phyloP scores from a whole-genome alignment of 306 rosid species.

The Casuarina equisetifolia region DNA sequence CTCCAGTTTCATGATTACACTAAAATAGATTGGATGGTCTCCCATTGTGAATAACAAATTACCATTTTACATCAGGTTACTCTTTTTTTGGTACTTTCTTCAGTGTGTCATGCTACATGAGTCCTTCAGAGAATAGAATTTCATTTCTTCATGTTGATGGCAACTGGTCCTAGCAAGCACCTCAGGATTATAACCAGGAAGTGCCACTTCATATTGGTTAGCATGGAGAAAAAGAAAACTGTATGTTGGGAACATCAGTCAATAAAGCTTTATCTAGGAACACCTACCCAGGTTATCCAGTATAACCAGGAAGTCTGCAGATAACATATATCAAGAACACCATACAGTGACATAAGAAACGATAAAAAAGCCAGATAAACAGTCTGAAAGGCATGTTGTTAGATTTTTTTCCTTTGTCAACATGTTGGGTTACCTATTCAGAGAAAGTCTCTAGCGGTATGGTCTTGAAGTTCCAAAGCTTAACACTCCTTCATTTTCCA shows the following conservation, averaged over 20 bases:
- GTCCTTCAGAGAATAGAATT: slow-evolving; percentile 7
- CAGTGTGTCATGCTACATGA: neutral
- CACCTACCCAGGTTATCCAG: too few relatives aligned
- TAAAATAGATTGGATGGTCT: neutral
- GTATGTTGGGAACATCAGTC: neutral
- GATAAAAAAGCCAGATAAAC: neutral
- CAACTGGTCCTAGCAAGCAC: neutral
- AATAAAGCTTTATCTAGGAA: neutral
- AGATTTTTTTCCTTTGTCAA: neutral
- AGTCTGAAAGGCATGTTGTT: neutral
- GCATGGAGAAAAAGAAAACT: too few relatives aligned
- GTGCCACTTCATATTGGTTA: neutral
- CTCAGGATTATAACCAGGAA: neutral
- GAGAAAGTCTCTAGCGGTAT: neutral
- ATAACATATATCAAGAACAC: neutral
- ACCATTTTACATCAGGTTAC: too few relatives aligned
- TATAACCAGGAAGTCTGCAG: neutral
- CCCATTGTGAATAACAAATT: too few relatives aligned
- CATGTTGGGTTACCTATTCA: neutral
- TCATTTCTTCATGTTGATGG: neutral
- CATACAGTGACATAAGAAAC: neutral
- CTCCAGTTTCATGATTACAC: neutral
- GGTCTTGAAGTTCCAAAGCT: neutral
- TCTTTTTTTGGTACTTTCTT: neutral
- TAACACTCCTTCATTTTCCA: neutral